These are phyloP conservation scores for Batrachochytrium dendrobatidis DNA, from an alignment of 371 early-diverging fungal species.

Conservation along the genomic window DNA sequence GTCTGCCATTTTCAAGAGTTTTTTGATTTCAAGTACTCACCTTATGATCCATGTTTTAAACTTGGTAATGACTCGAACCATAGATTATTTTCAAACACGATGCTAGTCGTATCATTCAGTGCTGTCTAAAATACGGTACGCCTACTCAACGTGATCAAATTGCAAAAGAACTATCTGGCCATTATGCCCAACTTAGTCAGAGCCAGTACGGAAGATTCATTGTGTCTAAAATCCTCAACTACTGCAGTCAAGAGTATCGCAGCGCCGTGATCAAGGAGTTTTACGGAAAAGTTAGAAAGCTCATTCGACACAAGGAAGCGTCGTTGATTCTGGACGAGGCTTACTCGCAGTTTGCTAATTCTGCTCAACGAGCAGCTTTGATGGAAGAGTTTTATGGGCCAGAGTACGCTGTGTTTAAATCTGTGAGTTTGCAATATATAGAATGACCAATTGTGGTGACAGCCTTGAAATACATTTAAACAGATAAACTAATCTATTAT, in stretches of 20 bases:
- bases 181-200: conserved; percentile 64
- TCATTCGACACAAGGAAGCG: conserved; percentile 70
- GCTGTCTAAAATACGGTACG: conserved; percentile 82
- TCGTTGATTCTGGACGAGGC: conserved; percentile 77
- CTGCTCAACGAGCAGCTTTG: conserved; percentile 64
- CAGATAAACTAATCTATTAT: conserved; percentile 4
- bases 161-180: conserved; percentile 71
- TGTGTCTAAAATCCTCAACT: conserved; percentile 76
- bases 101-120: conserved; percentile 87
- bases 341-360: conserved; percentile 72
- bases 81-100: conserved; percentile 92
- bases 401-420: conserved; percentile 78
- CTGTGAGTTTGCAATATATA: conserved; percentile 5
- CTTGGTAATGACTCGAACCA: not conserved
- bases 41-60: not conserved
- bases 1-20: not conserved
- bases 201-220: conserved; percentile 87
- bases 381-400: conserved; percentile 91
- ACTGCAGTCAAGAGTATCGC: conserved; percentile 69
- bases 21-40: not conserved
- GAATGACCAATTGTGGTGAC: conserved; percentile 19
- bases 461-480: not conserved
- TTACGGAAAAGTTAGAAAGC: conserved; percentile 68
- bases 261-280: conserved; percentile 70
- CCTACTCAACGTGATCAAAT: conserved; percentile 69